Evolutionary conservation across 441 rosid genomes (phyloP), one percentile per base, ranked within the genome.

Genomic region (Croton laevigatus): DNA sequence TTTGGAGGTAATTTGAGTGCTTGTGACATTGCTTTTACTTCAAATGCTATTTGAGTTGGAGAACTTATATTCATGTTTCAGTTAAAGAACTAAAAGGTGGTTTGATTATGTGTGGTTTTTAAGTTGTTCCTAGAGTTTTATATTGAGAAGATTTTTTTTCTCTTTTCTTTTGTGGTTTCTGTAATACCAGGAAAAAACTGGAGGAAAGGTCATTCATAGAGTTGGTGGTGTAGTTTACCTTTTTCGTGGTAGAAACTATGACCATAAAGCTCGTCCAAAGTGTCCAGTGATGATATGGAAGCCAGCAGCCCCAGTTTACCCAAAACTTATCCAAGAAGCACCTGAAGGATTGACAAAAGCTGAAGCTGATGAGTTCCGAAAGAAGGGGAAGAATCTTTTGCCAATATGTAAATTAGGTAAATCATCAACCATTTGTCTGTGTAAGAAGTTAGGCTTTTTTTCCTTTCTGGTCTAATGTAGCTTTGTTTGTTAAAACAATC

Each of bases 271-370:
- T 75, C 96, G 95, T 78, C 95, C 93, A 0, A 86, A 81, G 71
- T 87, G 85, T 59, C 98, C 97, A 0, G 69, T 91, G 77, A 94
- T 91, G 98, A 81, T 91, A 37, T 94, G 97, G 98, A 91, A 91
- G 74, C 97, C 98, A 55, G 97, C 98, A 72, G 80, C 98, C 82
- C 97, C 98, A 12, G 96, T 94, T 66, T 94, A 91, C 78, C 96
- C 96, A 7, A 91, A 91, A 78, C 97, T 94, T 45, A 91, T 94
- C 68, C 96, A 89, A 78, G 93, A 91, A 73, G 82, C 89, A 77
- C 97, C 96, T 32, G 90, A 87, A 80, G 97, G 96, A 59, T 81
- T 94, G 80, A 86, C 95, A 12, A 80, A 84, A 79, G 81, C 73
- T 7, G 93, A 94, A 85, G 95, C 97, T 42, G 75, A 83, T 77